These are phyloP conservation scores for Rutstroemia sydowiana DNA, from an alignment of 2,329 filamentous ascomycete genomes.

Conservation along the genomic window DNA sequence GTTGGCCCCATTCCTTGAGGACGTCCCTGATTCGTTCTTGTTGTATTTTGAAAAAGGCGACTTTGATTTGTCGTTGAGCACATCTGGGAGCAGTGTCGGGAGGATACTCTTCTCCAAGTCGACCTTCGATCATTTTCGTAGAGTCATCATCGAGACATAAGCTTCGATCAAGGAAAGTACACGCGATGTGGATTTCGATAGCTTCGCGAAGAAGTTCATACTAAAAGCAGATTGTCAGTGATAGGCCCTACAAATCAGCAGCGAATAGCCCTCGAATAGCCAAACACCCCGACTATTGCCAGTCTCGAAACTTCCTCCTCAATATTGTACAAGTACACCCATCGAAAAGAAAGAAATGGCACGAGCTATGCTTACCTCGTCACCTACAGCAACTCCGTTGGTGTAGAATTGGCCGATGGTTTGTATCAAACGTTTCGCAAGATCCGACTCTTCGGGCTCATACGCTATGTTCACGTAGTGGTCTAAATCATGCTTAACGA, in stretches of 20 bases:
- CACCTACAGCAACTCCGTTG: slow-evolving; percentile 16
- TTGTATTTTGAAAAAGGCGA: slow-evolving; percentile 26
- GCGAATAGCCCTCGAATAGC: not conserved
- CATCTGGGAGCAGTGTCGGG: slow-evolving; percentile 22
- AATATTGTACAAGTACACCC: not conserved
- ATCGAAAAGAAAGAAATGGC: not conserved
- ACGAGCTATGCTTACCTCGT: slow-evolving; percentile 18
- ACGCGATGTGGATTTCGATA: slow-evolving; percentile 27
- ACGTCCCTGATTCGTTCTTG: slow-evolving; percentile 23
- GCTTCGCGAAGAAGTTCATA: slow-evolving; percentile 24
- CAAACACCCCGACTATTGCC: not conserved
- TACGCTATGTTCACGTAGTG: slow-evolving; percentile 22
- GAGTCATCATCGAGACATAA: slow-evolving; percentile 25
- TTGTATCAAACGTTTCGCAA: slow-evolving; percentile 22
- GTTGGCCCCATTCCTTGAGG: slow-evolving; percentile 25
- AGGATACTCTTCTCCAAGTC: slow-evolving; percentile 20
- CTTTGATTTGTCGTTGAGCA: slow-evolving; percentile 28
- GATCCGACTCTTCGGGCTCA: slow-evolving; percentile 20
- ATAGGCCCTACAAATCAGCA: not conserved
- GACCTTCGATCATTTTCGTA: slow-evolving; percentile 18
- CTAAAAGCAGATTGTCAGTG: slow-evolving; percentile 13
- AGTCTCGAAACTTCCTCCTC: not conserved
- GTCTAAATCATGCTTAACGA: slow-evolving; percentile 20
- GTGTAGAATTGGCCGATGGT: slow-evolving; percentile 21
- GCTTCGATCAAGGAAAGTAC: slow-evolving; percentile 26